Evolutionary conservation across 495 filamentous ascomycete genomes (phyloP).

Genomic region (Xanthoparmelia taractica): DNA sequence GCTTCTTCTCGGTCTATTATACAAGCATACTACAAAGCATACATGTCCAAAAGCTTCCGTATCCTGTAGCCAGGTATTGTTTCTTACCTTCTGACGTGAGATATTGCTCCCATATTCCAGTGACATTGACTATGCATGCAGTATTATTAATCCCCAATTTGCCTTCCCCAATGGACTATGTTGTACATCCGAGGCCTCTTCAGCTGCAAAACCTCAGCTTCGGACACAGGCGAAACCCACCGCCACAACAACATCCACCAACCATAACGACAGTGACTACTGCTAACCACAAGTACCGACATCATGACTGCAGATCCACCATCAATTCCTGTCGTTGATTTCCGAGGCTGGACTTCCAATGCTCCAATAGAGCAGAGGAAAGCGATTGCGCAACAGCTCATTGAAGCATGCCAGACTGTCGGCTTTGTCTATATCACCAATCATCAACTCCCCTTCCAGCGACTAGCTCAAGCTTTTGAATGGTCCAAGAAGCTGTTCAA

Average conservation of each 20-base stretch:
- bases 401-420: conserved; percentile 47
- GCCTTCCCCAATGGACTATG: neutral
- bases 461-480: conserved; percentile 47
- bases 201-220: neutral
- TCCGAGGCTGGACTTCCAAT: conserved; percentile 35
- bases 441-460: conserved; percentile 40
- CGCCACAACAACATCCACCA: neutral
- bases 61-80: neutral
- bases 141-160: neutral
- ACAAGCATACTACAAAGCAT: neutral
- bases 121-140: neutral
- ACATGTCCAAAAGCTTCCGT: neutral
- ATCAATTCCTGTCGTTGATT: conserved; percentile 49
- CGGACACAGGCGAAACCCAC: neutral
- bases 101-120: neutral
- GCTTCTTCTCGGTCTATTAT: too few relatives aligned
- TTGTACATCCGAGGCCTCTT: neutral
- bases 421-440: conserved; percentile 55
- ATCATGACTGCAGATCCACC: conserved; percentile 8
- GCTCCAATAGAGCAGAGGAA: conserved; percentile 32
- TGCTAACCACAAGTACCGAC: neutral
- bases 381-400: conserved; percentile 41
- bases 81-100: neutral
- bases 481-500: conserved; percentile 46
- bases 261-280: neutral